Evolutionary conservation across 1,284 basidiomycete species (phyloP), one percentile per base, ranked within the genome.

Genomic region (Leccinum pachyderme): DNA sequence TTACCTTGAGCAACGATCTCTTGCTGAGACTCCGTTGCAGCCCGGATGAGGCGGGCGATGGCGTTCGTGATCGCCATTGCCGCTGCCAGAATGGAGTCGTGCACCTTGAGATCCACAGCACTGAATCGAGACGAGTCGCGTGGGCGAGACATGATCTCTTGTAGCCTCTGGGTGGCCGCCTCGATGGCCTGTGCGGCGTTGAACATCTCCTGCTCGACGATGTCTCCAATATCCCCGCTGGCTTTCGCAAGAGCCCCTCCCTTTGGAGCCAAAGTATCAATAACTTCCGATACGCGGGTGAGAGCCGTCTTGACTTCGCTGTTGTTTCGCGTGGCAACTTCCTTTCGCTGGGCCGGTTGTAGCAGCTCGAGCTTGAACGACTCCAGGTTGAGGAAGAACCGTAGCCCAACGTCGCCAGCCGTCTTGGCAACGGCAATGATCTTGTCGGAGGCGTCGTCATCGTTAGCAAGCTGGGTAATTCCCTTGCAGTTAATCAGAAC

Each of bases 1-100:
- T 87, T 91, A 59, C 97, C 97, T 74, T 96, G 89, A 4, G 90
- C 87, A 47, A 99, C 97, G 59, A 99, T 99, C 76, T 99, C 97
- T 71, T 98, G 87, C 74, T 99, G 97, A 47, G 92, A 95, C 49
- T 96, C 96, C 2, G 96, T 98, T 5, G 97, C 95, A 5, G 96
- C 95, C 70, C 91, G 84, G 69, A 99, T 99, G 58, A 99, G 84
- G 28, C 95, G 87, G 5, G 86, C 91, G 66, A 99, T 99, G 37
- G 96, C 96, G 65, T 80, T 91, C 25, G 96, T 97, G 76, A 99
- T 98, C 7, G 91, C 92, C 73, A 98, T 81, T 4, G 96, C 92
- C 5, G 96, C 91, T 39, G 90, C 81, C 43, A 99, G 83, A 65
- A 99, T 99, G 27, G 96, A 92, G 72, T 99, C 97, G 79, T 99